These are phyloP conservation scores for Neurospora sp. DNA, from an alignment of 2,329 filamentous ascomycete genomes.

Conservation along the genomic window DNA sequence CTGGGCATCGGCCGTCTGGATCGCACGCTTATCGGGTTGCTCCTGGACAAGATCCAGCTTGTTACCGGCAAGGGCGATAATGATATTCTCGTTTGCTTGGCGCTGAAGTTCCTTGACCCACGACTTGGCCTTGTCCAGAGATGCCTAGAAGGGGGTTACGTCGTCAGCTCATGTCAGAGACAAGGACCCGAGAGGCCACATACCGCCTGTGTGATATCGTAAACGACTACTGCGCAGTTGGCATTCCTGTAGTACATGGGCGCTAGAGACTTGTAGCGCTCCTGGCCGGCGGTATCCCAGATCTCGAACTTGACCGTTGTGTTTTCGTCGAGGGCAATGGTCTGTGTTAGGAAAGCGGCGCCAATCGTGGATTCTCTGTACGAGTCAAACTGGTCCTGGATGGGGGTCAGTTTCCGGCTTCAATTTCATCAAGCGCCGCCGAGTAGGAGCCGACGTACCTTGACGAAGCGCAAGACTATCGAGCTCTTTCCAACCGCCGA, in stretches of 20 bases:
- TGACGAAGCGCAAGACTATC: constrained; percentile 94
- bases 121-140: constrained; percentile 95
- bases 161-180: constrained; percentile 17
- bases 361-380: constrained; percentile 98
- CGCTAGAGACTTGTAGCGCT: constrained; percentile 96
- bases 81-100: constrained; percentile 99
- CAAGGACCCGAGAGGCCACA: constrained; percentile 24
- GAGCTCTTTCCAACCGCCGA: constrained; percentile 99
- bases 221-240: constrained; percentile 97
- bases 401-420: constrained; percentile 7
- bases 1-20: constrained; percentile 80
- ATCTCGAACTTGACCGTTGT: constrained; percentile 99
- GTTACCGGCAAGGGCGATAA: constrained; percentile 96
- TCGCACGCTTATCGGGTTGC: constrained; percentile 90
- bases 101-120: constrained; percentile 99
- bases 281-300: constrained; percentile 97
- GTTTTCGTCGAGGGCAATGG: constrained; percentile 93
- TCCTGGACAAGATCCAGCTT: constrained; percentile 94
- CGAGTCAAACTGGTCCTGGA: constrained; percentile 92
- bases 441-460: constrained; percentile 48
- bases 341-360: constrained; percentile 97
- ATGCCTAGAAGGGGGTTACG: constrained; percentile 50
- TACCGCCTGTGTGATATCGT: constrained; percentile 99
- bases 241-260: constrained; percentile 99
- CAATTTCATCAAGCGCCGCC: not conserved